A percentile compares a stretch with the other conserved stretches of the same genome.
Conservation (phyloP, 163 green algal species). For the Scenedesmus sp. region DNA sequence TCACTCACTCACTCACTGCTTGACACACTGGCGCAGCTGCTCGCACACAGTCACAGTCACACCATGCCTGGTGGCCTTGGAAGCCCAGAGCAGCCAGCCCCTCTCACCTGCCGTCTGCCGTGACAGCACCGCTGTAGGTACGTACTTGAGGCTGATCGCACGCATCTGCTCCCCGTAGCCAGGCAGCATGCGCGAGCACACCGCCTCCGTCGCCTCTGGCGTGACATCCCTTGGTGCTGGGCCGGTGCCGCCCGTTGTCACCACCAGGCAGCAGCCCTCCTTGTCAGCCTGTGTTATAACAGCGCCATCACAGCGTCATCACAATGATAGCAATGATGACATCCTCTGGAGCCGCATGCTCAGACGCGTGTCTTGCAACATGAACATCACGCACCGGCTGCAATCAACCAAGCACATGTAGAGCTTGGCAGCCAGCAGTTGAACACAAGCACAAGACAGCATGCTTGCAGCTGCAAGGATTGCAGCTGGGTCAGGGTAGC, state of each 20-base stretch:
- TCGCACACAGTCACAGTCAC: background rate
- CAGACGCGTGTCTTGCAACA: too few species aligned
- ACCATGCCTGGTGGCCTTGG: too few species aligned
- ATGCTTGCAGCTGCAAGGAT: background rate
- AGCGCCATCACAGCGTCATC: background rate
- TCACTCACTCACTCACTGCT: too few species aligned
- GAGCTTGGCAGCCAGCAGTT: background rate
- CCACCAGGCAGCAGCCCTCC: constrained; percentile 89
- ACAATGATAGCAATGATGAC: background rate
- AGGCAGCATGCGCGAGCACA: constrained; percentile 93
- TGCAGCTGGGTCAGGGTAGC: too few species aligned
- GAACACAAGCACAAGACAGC: background rate
- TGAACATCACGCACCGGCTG: too few species aligned
- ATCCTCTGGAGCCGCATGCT: background rate
- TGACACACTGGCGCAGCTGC: background rate
- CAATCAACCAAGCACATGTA: too few species aligned
- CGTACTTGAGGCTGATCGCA: constrained; percentile 83
- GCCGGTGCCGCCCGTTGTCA: constrained; percentile 94
- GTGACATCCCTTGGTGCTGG: constrained; percentile 91
- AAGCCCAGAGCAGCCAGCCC: too few species aligned
- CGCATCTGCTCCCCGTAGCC: constrained; percentile 86
- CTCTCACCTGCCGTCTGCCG: constrained; percentile 85
- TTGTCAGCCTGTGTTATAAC: constrained; percentile 76
- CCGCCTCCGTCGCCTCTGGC: constrained; percentile 92
- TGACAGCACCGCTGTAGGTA: constrained; percentile 95